A percentile compares a stretch with the other conserved stretches of the same genome.
Conservation (phyloP, 805 yeast species). For the Candida nonsorbophila region DNA sequence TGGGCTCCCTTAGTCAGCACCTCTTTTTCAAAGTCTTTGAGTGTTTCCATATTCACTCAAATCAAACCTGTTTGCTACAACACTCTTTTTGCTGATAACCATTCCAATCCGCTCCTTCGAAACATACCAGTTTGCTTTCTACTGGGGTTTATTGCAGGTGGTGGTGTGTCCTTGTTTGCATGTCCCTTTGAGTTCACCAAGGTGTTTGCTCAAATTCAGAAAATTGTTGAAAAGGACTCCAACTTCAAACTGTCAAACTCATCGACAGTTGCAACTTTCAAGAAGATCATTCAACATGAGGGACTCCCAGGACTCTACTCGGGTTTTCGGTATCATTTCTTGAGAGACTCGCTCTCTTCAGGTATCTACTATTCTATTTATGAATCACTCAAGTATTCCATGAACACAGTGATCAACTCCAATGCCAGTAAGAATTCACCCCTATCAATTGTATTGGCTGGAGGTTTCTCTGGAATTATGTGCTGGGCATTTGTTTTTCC, state of each 20-base stretch:
- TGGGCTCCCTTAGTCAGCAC: slow-evolving; percentile 68
- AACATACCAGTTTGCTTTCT: slow-evolving; percentile 40
- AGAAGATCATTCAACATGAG: slow-evolving; percentile 48
- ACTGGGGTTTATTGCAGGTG: slow-evolving; percentile 68
- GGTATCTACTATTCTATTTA: slow-evolving; percentile 72
- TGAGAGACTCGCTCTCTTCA: slow-evolving; percentile 66
- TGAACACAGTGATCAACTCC: slow-evolving; percentile 25
- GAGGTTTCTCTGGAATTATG: slow-evolving; percentile 73
- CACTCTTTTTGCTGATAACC: slow-evolving; percentile 6
- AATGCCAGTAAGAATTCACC: slow-evolving; percentile 23
- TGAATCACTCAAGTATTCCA: slow-evolving; percentile 60
- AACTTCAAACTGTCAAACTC: slow-evolving; percentile 10
- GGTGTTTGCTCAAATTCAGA: slow-evolving; percentile 70
- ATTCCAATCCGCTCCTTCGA: slow-evolving; percentile 35
- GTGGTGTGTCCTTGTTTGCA: slow-evolving; percentile 55
- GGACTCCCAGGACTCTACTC: slow-evolving; percentile 67
- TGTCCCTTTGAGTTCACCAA: slow-evolving; percentile 87
- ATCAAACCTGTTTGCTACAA: slow-evolving; percentile 38
- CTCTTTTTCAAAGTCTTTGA: slow-evolving; percentile 58
- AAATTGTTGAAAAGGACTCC: slow-evolving; percentile 30
- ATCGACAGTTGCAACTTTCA: slow-evolving; percentile 38
- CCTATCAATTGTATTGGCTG: slow-evolving; percentile 45
- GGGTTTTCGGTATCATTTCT: slow-evolving; percentile 62
- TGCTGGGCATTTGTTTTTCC: slow-evolving; percentile 78
- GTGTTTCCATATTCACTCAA: slow-evolving; percentile 58